phyloP scores from a whole-genome alignment of 208 protist genomes.

The Acanthamoeba polyphaga region DNA sequence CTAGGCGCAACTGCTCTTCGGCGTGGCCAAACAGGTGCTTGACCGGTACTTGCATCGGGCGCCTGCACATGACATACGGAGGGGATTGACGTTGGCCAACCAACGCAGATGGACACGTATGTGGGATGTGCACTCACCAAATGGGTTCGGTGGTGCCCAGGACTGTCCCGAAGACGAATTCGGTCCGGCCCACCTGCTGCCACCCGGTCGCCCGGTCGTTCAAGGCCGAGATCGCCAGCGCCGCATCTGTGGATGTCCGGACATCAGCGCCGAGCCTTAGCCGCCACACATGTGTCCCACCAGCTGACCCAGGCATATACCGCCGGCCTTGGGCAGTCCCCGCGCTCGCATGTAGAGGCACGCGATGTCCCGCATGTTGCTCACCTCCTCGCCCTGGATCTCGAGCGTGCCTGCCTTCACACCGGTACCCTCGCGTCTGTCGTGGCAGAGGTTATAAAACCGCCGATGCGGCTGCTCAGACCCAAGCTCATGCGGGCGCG shows the following conservation, averaged over 20 bases:
- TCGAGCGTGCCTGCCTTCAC: neutral
- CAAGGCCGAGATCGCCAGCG: neutral
- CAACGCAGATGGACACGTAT: neutral
- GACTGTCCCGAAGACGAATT: slow-evolving; percentile 50
- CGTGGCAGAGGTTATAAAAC: neutral
- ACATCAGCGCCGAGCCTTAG: neutral
- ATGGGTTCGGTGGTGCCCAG: slow-evolving; percentile 55
- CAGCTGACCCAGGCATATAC: neutral
- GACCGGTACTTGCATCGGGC: slow-evolving; percentile 12
- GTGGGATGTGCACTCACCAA: neutral
- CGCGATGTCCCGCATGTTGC: slow-evolving; percentile 11
- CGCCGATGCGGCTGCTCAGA: neutral
- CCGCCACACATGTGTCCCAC: too few species aligned
- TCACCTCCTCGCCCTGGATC: neutral
- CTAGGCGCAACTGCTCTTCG: neutral
- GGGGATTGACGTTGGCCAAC: neutral
- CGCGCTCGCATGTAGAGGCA: slow-evolving; percentile 35
- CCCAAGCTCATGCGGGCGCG: neutral
- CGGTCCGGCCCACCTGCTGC: slow-evolving; percentile 31
- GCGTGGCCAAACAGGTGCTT: neutral
- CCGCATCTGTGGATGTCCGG: neutral
- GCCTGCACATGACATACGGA: neutral
- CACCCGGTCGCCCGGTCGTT: neutral
- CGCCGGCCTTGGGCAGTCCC: slow-evolving; percentile 21
- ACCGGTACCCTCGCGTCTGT: neutral